Conservation (phyloP, 495 filamentous ascomycete species). For the Corynascus novoguineensis region DNA sequence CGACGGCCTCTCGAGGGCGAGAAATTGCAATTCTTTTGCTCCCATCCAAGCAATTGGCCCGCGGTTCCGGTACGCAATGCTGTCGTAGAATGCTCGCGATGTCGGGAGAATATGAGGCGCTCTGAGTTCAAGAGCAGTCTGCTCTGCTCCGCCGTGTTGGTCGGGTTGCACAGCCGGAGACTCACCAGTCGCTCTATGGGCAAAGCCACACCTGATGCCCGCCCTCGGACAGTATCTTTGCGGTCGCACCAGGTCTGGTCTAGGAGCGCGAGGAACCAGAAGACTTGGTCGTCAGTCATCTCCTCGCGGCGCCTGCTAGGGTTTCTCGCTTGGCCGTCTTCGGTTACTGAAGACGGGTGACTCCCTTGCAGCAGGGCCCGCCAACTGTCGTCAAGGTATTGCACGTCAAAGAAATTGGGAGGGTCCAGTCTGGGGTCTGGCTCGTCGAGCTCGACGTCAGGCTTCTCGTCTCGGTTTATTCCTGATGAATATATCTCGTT, state of each 20-base stretch:
- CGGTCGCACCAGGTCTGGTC: not conserved
- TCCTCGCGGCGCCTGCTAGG: too few species aligned
- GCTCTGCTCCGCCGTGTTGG: too few species aligned
- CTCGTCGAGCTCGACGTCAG: not conserved
- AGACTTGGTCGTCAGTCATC: conserved; percentile 1
- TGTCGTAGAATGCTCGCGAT: not conserved
- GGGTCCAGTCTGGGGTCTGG: too few species aligned
- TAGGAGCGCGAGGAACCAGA: conserved; percentile 13
- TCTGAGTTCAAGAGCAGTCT: not conserved
- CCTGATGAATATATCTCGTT: too few species aligned
- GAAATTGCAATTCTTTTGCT: not conserved
- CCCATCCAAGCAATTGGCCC: too few species aligned
- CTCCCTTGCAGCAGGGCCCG: not conserved
- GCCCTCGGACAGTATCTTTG: not conserved
- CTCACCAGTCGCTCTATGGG: not conserved
- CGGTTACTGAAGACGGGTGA: not conserved
- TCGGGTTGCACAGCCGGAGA: not conserved
- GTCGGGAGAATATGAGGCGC: conserved; percentile 4
- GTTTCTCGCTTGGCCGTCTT: too few species aligned
- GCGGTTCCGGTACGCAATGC: not conserved
- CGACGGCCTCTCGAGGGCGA: too few species aligned
- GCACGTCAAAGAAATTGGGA: too few species aligned
- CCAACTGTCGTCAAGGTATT: conserved; percentile 1
- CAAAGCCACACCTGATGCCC: not conserved
- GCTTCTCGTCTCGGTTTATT: not conserved